Base-by-base conservation (phyloP, 768 basidiomycete species). In the Tricholoma terreum region DNA sequence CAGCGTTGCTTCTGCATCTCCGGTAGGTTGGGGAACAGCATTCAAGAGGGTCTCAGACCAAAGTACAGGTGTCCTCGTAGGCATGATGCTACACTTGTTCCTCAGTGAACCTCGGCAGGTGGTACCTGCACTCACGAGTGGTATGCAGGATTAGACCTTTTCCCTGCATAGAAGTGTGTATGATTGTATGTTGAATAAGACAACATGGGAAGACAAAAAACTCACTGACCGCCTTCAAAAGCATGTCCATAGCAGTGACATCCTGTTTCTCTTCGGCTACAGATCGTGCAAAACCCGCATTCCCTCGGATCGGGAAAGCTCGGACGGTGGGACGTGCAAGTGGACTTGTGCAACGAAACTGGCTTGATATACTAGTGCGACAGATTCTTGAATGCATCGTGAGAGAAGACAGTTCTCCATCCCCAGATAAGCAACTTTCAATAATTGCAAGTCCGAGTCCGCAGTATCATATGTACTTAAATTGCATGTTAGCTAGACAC, bases 41-140 rank as follows among this genome's bases (percentile, higher is more conserved):
- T 73, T 77, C 11, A 84, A 66, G 21, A 86, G 75, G 15, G 81
- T 73, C 63, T 87, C 83, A 0, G 84, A 81, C 86, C 86, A 89
- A 9, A 77, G 74, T 10, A 72, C 69, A 4, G 77, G 76, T 12
- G 76, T 77, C 61, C 85, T 74, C 69, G 82, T 65, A 1, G 85
- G 85, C 62, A 87, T 73, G n/a, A 82, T 67, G 49, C 85, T 87
- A 64, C 6, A 17, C 17, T 45, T 10, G 14, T 46, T 42, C 24
- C 43, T 48, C 31, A 34, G 55, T 38, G 45, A 27, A 48, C 53
- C 6, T 33, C 31, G 4, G 53, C 30, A 43, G 14, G 55, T 22
- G 14, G 6, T 52, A 54, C 22, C n/a, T 27, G 56, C n/a, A 62
- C 69, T 57, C 65, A 84, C 85, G 74, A 75, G 65, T 78, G 76